Evolutionary conservation across 352 stramenopile genomes (phyloP).

Genomic region (Thraustochytrium sp.): DNA sequence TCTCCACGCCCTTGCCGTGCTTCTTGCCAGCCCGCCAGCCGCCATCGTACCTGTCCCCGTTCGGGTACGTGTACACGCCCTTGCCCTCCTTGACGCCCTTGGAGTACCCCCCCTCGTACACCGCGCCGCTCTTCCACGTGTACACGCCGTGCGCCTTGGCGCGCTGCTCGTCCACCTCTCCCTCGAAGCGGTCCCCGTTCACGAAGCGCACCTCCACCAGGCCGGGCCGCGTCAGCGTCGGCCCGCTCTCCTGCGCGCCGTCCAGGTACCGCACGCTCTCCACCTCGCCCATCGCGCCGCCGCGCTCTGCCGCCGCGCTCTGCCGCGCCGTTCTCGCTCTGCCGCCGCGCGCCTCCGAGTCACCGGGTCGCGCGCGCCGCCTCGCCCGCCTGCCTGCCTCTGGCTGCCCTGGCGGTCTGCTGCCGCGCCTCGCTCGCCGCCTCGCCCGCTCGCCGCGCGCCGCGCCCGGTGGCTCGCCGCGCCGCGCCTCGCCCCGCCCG

Average conservation of each 20-base stretch:
- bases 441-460: no score
- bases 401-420: no score
- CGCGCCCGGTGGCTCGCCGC: no score
- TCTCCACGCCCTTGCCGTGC: background rate
- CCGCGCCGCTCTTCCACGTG: background rate
- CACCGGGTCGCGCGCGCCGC: no score
- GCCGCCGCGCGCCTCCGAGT: no score
- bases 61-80: constrained; percentile 37
- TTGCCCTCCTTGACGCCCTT: background rate
- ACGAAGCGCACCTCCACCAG: background rate
- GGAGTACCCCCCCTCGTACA: constrained; percentile 30
- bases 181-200: constrained; percentile 38
- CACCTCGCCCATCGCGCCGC: background rate
- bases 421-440: no score
- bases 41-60: constrained; percentile 18
- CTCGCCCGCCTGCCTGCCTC: no score
- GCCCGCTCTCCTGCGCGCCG: background rate
- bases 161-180: background rate
- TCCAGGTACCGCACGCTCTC: constrained; percentile 30
- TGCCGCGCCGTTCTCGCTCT: background rate
- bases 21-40: constrained; percentile 2
- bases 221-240: background rate
- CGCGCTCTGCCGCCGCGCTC: background rate
- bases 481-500: no score
- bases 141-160: constrained; percentile 17